phyloP scores from a whole-genome alignment of 2,329 filamentous ascomycete species.

The Septoria petroselini region DNA sequence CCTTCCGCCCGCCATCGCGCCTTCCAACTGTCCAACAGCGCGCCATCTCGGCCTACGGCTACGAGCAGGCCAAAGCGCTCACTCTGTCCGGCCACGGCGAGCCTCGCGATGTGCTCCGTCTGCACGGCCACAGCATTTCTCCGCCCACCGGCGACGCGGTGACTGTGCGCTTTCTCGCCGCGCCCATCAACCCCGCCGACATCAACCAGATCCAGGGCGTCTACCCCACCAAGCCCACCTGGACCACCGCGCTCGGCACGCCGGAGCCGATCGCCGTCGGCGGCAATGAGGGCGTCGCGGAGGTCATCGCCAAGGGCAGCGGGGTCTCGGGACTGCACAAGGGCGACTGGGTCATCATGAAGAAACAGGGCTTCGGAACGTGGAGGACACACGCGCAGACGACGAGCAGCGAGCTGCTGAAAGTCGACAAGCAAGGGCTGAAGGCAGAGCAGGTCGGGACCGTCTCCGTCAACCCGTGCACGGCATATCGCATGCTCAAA shows the following conservation, averaged over 20 bases:
- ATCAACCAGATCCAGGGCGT: conserved; percentile 98
- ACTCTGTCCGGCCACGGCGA: conserved; percentile 73
- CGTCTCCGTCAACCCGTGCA: conserved; percentile 88
- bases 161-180: conserved; percentile 82
- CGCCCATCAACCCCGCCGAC: conserved; percentile 94
- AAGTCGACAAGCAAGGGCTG: conserved; percentile 66
- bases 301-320: conserved; percentile 70
- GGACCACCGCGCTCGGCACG: conserved; percentile 74
- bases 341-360: conserved; percentile 94
- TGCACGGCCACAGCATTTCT: conserved; percentile 74
- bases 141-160: conserved; percentile 67
- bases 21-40: conserved; percentile 35
- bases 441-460: conserved; percentile 78
- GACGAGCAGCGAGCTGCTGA: conserved; percentile 58
- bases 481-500: conserved; percentile 87
- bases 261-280: conserved; percentile 70
- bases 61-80: conserved; percentile 80
- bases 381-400: conserved; percentile 89
- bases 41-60: conserved; percentile 64
- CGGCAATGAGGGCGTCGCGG: conserved; percentile 91
- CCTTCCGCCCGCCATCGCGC: neutral
- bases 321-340: conserved; percentile 60
- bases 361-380: conserved; percentile 77
- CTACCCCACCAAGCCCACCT: conserved; percentile 80
- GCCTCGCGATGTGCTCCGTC: conserved; percentile 64